phyloP scores from a whole-genome alignment of 805 yeast genomes.

The Yarrowia sp. region DNA sequence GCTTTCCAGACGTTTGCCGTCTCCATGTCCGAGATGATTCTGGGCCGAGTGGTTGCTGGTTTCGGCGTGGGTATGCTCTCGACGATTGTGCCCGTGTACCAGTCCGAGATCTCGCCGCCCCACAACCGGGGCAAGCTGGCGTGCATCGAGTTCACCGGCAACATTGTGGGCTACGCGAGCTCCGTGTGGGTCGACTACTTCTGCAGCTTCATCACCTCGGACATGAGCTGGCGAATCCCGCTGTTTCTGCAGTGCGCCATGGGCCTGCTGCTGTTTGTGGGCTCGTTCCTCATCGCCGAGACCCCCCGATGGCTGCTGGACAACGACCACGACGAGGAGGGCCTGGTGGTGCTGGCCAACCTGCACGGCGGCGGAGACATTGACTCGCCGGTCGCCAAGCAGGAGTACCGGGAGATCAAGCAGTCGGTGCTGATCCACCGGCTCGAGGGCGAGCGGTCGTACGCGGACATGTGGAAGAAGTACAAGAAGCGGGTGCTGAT shows the following conservation, averaged over 20 bases:
- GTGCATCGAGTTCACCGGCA: constrained; percentile 85
- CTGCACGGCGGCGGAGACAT: constrained; percentile 76
- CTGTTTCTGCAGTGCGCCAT: constrained; percentile 71
- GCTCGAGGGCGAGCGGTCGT: constrained; percentile 75
- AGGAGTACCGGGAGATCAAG: constrained; percentile 77
- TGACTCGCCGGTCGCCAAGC: constrained; percentile 62
- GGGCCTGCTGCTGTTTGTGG: constrained; percentile 64
- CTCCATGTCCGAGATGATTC: constrained; percentile 55
- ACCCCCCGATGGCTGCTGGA: constrained; percentile 89
- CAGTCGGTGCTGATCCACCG: constrained; percentile 73
- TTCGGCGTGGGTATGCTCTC: constrained; percentile 84
- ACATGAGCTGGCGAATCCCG: constrained; percentile 76
- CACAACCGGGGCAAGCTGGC: constrained; percentile 82
- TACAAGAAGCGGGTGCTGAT: constrained; percentile 77
- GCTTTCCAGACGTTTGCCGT: constrained; percentile 61
- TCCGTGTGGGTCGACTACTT: constrained; percentile 87
- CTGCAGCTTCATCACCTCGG: constrained; percentile 61
- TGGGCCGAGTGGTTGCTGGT: constrained; percentile 77
- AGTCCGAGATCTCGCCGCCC: constrained; percentile 84
- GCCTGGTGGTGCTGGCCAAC: constrained; percentile 79
- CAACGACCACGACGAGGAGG: constrained; percentile 75
- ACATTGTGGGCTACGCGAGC: constrained; percentile 73
- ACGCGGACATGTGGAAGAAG: constrained; percentile 68
- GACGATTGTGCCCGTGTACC: constrained; percentile 83
- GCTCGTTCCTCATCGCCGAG: constrained; percentile 78